Conservation (phyloP, 305 asterid genomes). For the Solanum hybrid region DNA sequence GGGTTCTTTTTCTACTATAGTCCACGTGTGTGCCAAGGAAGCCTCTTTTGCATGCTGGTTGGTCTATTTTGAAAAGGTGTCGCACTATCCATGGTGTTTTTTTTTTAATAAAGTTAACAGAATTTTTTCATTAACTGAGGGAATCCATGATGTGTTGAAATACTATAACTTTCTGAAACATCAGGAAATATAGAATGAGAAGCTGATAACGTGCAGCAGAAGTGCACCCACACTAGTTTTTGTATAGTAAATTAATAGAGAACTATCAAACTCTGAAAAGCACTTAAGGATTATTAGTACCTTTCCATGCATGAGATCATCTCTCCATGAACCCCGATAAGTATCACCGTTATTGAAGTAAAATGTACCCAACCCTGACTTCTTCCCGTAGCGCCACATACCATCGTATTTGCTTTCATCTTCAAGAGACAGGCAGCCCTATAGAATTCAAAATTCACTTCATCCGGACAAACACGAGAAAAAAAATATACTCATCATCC, state of each 20-base stretch:
- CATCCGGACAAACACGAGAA: not conserved
- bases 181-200: not conserved
- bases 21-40: not conserved
- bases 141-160: not conserved
- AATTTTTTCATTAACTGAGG: not conserved
- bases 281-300: conserved; percentile 28
- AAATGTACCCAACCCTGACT: conserved; percentile 88
- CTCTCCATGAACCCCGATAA: conserved; percentile 95
- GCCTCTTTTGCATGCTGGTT: not conserved
- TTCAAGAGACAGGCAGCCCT: conserved; percentile 79
- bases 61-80: not conserved
- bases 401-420: conserved; percentile 94
- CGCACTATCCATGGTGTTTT: not conserved
- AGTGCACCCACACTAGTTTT: not conserved
- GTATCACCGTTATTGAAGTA: conserved; percentile 86
- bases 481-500: not conserved
- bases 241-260: not conserved
- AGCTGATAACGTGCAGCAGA: not conserved
- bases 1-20: not conserved
- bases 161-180: not conserved
- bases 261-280: not conserved
- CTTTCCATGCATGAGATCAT: conserved; percentile 98
- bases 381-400: conserved; percentile 93
- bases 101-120: not conserved
- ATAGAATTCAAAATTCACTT: conserved; percentile 15